A percentile compares a stretch with the other conserved stretches of the same genome.
Conservation (phyloP, 345 rosid genomes). For the Acer saccharum region DNA sequence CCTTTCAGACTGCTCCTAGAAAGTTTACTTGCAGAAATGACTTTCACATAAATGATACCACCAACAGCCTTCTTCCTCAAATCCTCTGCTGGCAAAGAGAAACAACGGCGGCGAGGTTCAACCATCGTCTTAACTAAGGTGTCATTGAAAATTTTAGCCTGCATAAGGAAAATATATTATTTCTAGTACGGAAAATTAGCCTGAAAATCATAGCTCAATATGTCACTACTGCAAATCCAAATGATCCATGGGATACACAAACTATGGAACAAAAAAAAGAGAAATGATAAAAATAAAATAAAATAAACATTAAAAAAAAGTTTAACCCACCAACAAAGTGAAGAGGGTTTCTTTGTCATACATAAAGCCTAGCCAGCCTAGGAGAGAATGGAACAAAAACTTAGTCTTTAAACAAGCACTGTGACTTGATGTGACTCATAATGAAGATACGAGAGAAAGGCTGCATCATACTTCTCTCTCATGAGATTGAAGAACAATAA, state of each 20-base stretch:
- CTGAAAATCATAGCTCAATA: conserved; percentile 7
- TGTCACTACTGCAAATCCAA: not conserved
- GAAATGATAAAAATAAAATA: too few relatives aligned
- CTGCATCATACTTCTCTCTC: not conserved
- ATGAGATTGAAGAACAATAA: not conserved
- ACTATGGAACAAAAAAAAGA: not conserved
- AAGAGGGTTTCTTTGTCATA: not conserved
- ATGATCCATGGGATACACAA: not conserved
- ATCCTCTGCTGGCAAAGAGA: conserved; percentile 68
- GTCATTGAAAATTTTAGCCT: conserved; percentile 84
- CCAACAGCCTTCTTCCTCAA: conserved; percentile 85
- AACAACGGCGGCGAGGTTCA: conserved; percentile 87
- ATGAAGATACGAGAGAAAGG: not conserved
- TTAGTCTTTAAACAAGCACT: not conserved
- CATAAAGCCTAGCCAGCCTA: not conserved
- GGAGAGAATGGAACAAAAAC: not conserved
- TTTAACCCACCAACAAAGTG: not conserved
- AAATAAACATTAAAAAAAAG: not conserved
- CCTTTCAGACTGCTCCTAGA: conserved; percentile 54
- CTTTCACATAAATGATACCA: conserved; percentile 75
- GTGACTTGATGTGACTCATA: not conserved
- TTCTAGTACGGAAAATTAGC: not conserved
- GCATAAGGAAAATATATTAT: conserved; percentile 11
- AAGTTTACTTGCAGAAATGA: conserved; percentile 71
- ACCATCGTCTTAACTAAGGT: conserved; percentile 90